Conservation (phyloP, 495 filamentous ascomycete genomes). For the Penicillium coffeae region DNA sequence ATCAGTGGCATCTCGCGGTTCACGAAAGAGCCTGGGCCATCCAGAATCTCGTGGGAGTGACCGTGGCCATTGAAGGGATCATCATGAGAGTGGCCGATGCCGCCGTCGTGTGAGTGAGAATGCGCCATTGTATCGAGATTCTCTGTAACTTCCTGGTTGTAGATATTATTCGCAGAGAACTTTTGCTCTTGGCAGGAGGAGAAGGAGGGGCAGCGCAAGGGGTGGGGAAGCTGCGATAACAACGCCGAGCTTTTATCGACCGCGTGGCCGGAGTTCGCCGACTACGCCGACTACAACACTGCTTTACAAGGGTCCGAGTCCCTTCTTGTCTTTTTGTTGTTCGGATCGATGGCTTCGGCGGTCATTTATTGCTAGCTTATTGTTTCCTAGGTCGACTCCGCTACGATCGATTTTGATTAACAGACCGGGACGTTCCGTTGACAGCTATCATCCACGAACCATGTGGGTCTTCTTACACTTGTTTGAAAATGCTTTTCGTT, state of each 20-base stretch:
- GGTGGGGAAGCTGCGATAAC: slow-evolving; percentile 22
- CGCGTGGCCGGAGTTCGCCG: slow-evolving; percentile 22
- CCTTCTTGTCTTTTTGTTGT: too few species aligned
- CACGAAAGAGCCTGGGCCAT: slow-evolving; percentile 85
- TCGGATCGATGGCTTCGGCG: too few species aligned
- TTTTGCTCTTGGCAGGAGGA: neutral
- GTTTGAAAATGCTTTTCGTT: too few species aligned
- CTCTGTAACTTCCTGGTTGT: too few species aligned
- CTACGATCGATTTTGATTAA: too few species aligned
- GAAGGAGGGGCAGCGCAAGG: slow-evolving; percentile 25
- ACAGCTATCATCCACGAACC: too few species aligned
- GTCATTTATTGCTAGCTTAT: too few species aligned
- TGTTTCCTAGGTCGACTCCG: too few species aligned
- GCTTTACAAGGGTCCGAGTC: too few species aligned
- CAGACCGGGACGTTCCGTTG: too few species aligned
- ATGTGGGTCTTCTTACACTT: too few species aligned
- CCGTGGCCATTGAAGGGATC: slow-evolving; percentile 76
- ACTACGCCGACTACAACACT: too few species aligned
- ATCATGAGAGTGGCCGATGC: slow-evolving; percentile 57
- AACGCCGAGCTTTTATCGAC: slow-evolving; percentile 17
- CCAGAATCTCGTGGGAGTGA: slow-evolving; percentile 92
- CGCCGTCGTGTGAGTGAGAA: slow-evolving; percentile 56
- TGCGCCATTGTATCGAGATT: slow-evolving; percentile 30
- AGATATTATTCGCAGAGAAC: neutral
- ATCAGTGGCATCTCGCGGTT: slow-evolving; percentile 92